Evolutionary conservation across 345 rosid species (phyloP).

Genomic region (Populus ilicifolia): DNA sequence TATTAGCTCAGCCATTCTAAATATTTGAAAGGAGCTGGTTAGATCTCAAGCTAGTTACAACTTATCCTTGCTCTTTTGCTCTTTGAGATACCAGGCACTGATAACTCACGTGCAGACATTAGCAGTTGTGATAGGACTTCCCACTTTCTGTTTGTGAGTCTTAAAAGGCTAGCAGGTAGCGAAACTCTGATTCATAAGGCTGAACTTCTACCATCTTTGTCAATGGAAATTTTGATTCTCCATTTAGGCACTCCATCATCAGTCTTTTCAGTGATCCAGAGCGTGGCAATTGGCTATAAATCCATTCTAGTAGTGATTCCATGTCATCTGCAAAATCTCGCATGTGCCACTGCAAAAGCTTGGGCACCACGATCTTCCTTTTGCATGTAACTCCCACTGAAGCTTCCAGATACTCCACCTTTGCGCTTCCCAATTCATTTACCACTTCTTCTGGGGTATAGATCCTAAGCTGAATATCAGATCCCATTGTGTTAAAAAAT

Average conservation of each 20-base stretch:
- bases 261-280: slow-evolving; percentile 53
- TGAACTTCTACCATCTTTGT: slow-evolving; percentile 64
- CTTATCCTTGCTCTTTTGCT: too few relatives aligned
- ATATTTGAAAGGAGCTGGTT: background rate
- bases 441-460: slow-evolving; percentile 64
- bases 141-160: background rate
- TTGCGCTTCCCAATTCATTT: slow-evolving; percentile 70
- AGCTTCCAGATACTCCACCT: slow-evolving; percentile 75
- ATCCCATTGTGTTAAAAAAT: background rate
- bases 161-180: slow-evolving; percentile 55
- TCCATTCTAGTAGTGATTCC: slow-evolving; percentile 82
- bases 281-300: slow-evolving; percentile 76
- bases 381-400: slow-evolving; percentile 72
- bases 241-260: slow-evolving; percentile 70
- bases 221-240: slow-evolving; percentile 42
- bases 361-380: slow-evolving; percentile 73
- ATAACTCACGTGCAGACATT: background rate
- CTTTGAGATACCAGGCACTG: background rate
- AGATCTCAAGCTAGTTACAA: background rate
- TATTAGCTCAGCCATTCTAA: background rate
- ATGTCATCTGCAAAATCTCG: slow-evolving; percentile 78
- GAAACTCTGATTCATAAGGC: slow-evolving; percentile 71
- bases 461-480: slow-evolving; percentile 63
- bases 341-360: slow-evolving; percentile 88
- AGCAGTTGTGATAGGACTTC: background rate